Percentiles rank a stretch among this genome's conserved stretches.
Conservation (phyloP, 2,329 filamentous ascomycete genomes). For the Fusarium verrucosum region DNA sequence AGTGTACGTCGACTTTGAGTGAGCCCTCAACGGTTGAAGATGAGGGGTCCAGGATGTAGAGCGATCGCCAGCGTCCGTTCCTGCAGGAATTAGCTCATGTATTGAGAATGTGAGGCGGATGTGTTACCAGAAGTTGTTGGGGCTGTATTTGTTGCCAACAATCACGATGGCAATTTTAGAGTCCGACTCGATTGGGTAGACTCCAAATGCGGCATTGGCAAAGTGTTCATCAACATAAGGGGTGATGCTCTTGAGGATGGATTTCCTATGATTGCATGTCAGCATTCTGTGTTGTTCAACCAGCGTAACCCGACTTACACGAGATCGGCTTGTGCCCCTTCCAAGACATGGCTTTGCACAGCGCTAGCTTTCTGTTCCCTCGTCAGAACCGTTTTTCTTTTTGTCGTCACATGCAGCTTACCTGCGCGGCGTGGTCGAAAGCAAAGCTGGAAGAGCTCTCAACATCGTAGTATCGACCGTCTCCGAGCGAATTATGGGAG, state of each 20-base stretch:
- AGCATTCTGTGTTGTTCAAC: neutral
- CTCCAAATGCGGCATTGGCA: constrained; percentile 80
- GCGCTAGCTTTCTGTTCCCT: constrained; percentile 76
- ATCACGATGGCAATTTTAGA: constrained; percentile 81
- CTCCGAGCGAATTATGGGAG: constrained; percentile 82
- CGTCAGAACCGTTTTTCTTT: constrained; percentile 21
- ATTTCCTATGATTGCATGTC: constrained; percentile 68
- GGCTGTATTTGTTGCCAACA: constrained; percentile 96
- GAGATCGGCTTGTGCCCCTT: constrained; percentile 79
- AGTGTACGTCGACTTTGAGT: constrained; percentile 95
- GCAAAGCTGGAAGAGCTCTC: constrained; percentile 88
- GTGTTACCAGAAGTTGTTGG: constrained; percentile 91
- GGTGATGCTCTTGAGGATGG: constrained; percentile 79
- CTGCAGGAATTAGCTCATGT: constrained; percentile 54
- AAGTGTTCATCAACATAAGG: constrained; percentile 89
- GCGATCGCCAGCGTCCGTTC: constrained; percentile 96
- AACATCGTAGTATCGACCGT: constrained; percentile 87
- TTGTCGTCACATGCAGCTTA: constrained; percentile 46
- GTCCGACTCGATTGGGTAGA: constrained; percentile 82
- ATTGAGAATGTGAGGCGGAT: neutral
- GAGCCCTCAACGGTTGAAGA: constrained; percentile 75
- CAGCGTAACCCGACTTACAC: constrained; percentile 66
- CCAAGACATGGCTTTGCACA: constrained; percentile 80
- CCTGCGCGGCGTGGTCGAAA: constrained; percentile 86
- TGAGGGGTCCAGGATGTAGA: constrained; percentile 81